Conservation (phyloP, 2,329 filamentous ascomycete species). For the Fusarium verticillioides region DNA sequence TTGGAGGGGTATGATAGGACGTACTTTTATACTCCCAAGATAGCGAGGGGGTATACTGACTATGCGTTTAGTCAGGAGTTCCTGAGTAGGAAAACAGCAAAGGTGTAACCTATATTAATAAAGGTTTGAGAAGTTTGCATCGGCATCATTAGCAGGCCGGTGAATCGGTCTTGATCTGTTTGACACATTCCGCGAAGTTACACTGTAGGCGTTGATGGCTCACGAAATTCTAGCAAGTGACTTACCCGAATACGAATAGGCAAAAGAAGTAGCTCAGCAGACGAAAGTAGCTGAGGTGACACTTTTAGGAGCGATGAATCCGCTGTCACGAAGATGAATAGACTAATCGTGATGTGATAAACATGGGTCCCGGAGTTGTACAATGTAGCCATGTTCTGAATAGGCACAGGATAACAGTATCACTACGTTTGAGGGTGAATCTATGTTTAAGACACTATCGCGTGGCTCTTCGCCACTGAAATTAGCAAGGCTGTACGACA, state of each 20-base stretch:
- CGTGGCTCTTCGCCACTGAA: rapidly evolving
- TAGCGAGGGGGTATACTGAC: background rate
- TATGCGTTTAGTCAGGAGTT: background rate
- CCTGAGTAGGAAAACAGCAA: rapidly evolving
- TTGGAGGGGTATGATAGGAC: background rate
- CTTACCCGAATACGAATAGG: no score
- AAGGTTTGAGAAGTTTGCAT: rapidly evolving
- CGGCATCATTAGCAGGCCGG: rapidly evolving
- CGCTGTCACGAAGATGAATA: background rate
- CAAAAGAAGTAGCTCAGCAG: rapidly evolving
- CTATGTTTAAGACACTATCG: rapidly evolving
- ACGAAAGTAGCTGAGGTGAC: rapidly evolving
- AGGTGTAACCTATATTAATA: rapidly evolving
- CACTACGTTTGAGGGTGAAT: rapidly evolving
- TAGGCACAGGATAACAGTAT: background rate
- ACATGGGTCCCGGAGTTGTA: rapidly evolving
- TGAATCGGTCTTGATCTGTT: background rate
- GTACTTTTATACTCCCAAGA: background rate
- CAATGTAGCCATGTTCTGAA: background rate
- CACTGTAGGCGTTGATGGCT: no score
- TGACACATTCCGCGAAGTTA: background rate
- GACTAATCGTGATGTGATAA: background rate
- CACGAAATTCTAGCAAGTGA: no score
- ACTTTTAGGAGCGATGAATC: rapidly evolving
- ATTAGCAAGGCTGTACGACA: background rate